phyloP scores from a whole-genome alignment of 495 filamentous ascomycete species.

The Hyaloscypha hepaticicola region DNA sequence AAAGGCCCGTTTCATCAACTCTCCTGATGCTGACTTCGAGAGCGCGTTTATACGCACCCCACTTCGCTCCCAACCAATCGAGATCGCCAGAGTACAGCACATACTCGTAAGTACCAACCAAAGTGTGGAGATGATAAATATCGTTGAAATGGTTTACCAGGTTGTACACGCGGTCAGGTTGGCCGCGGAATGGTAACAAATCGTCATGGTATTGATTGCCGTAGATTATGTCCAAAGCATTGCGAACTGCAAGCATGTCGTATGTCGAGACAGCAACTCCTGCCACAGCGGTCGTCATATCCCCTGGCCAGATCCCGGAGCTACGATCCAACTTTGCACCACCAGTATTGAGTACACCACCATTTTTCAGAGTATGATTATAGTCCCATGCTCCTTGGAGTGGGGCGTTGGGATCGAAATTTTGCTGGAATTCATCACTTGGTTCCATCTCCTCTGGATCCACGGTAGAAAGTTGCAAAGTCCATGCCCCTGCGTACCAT shows the following conservation, averaged over 20 bases:
- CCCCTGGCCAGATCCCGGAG: constrained; percentile 57
- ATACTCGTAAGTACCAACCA: constrained; percentile 61
- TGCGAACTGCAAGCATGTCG: constrained; percentile 44
- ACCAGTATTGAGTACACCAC: constrained; percentile 50
- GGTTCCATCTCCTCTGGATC: constrained; percentile 49
- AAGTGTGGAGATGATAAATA: constrained; percentile 62
- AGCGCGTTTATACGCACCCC: constrained; percentile 48
- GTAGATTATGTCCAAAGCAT: constrained; percentile 46
- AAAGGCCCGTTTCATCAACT: constrained; percentile 47
- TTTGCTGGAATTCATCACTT: constrained; percentile 42
- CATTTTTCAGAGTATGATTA: constrained; percentile 51
- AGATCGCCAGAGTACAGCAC: constrained; percentile 57
- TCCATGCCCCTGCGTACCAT: constrained; percentile 67
- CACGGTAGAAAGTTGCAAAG: constrained; percentile 56
- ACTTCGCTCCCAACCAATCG: constrained; percentile 47
- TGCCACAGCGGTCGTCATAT: constrained; percentile 49
- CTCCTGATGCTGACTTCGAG: constrained; percentile 53
- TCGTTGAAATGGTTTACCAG: constrained; percentile 55
- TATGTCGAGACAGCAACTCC: constrained; percentile 45
- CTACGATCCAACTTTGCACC: constrained; percentile 59
- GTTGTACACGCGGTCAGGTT: constrained; percentile 53
- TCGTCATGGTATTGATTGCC: constrained; percentile 46
- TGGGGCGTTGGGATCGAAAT: constrained; percentile 37
- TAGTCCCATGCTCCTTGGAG: constrained; percentile 40
- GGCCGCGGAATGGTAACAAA: constrained; percentile 58